A percentile compares a stretch with the other conserved stretches of the same genome.
Conservation (phyloP, 1,284 basidiomycete genomes). For the Cerioporus squamosus region DNA sequence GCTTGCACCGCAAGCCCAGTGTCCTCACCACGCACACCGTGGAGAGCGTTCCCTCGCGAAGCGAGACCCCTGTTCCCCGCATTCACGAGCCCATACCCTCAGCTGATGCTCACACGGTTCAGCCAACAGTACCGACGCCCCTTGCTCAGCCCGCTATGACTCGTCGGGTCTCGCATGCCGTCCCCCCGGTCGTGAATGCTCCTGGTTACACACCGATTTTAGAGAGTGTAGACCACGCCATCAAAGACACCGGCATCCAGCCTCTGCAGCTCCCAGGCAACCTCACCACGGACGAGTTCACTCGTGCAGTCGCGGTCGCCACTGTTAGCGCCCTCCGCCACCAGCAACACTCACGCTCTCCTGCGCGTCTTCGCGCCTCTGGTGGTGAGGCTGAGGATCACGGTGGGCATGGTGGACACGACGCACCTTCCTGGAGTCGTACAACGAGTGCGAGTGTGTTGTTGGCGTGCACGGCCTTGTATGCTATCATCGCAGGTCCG, state of each 20-base stretch:
- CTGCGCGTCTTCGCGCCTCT: slow-evolving; percentile 43
- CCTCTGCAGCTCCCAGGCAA: slow-evolving; percentile 64
- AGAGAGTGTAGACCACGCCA: slow-evolving; percentile 77
- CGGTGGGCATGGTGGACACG: slow-evolving; percentile 81
- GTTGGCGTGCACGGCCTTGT: slow-evolving; percentile 88
- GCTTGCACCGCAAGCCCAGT: slow-evolving; percentile 50
- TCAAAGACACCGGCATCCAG: slow-evolving; percentile 63
- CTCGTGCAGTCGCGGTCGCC: slow-evolving; percentile 87
- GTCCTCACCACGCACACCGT: slow-evolving; percentile 38
- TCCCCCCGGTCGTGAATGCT: slow-evolving; percentile 38
- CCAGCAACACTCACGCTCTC: slow-evolving; percentile 61
- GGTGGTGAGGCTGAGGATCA: slow-evolving; percentile 46
- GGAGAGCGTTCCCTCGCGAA: slow-evolving; percentile 39
- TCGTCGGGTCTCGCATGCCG: slow-evolving; percentile 59
- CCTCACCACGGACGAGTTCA: slow-evolving; percentile 87
- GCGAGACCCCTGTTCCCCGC: slow-evolving; percentile 46
- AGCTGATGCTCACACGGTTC: slow-evolving; percentile 21
- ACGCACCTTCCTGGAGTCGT: slow-evolving; percentile 95
- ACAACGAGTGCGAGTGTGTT: slow-evolving; percentile 86
- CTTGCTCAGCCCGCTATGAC: slow-evolving; percentile 25
- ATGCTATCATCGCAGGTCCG: slow-evolving; percentile 94
- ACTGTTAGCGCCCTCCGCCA: slow-evolving; percentile 87
- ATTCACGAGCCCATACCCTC: slow-evolving; percentile 18
- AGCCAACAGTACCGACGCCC: slow-evolving; percentile 13
- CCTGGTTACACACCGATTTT: slow-evolving; percentile 66